Base-by-base conservation (phyloP, 1,139 yeast species). In the Trichomonascaceae sp. region DNA sequence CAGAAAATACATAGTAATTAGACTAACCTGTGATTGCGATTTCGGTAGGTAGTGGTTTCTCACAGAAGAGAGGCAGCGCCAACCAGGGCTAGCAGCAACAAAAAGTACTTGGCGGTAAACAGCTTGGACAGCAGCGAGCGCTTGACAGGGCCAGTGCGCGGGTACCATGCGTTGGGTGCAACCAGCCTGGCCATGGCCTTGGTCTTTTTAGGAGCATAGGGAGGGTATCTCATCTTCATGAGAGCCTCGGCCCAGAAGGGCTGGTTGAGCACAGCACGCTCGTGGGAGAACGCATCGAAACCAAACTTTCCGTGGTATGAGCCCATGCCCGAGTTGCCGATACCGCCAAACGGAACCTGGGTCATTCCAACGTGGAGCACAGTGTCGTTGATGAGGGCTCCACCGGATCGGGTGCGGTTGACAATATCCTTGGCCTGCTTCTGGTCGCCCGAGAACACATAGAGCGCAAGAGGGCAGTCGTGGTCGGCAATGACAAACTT, bases 271-370 rank as follows among this genome's bases (percentile, higher is more conserved):
- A 76, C 64, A 0, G 87, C 71, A 49, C 94, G 70, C 47, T 71
- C 72, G 53, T 84, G 94, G 3, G 87, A 69, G 50, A 87, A 87
- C 13, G 78, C 64, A 37, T 71, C 67, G 60, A 76, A 77, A 1
- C 93, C 81, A 52, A 61, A 67, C 41, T 58, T 60, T 4, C 96
- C 95, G 50, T 87, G 96, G 59, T 85, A 85, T 4, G 51, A 44
- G 22, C 75, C 69, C 37, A 64, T 59, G 0, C 98, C 98, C 0
- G 94, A 81, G 20, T 59, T 55, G 14, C 97, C 96, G 39, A 85
- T 60, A 26, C 98, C 98, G 28, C 97, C 97, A 58, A 89, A 87
- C 20, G 97, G 97, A 4, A 84, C 71, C 38, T 68, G 67, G n/a
- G 65, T 45, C 38, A 81, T 65, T 1, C 72, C 87, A 29, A 72